Conservation (phyloP, 2,329 filamentous ascomycete species). For the Conoideocrella luteorostrata region DNA sequence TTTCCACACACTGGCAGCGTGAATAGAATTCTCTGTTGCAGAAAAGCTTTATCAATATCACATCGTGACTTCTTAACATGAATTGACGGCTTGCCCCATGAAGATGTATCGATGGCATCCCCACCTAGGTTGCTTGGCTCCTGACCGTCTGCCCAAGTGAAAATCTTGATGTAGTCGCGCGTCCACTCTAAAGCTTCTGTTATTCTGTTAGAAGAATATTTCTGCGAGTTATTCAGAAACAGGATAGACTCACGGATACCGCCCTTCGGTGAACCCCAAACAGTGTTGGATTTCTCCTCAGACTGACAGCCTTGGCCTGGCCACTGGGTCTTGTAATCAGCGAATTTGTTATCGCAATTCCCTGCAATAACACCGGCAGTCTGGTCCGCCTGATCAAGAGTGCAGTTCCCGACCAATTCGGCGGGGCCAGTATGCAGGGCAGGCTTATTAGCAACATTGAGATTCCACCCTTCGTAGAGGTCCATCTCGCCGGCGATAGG, state of each 20-base stretch:
- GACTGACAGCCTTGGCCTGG: slow-evolving; percentile 2
- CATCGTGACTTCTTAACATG: background rate
- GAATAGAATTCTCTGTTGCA: slow-evolving; percentile 1
- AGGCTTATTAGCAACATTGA: slow-evolving; percentile 43
- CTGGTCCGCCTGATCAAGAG: background rate
- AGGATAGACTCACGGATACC: slow-evolving; percentile 6
- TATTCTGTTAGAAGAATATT: background rate
- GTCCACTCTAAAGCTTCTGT: slow-evolving; percentile 32
- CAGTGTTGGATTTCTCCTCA: background rate
- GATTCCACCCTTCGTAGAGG: slow-evolving; percentile 59
- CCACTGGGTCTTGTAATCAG: background rate
- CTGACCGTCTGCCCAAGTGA: slow-evolving; percentile 23
- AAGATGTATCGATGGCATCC: background rate
- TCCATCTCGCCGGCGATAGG: slow-evolving; percentile 56
- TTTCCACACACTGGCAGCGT: slow-evolving; percentile 4
- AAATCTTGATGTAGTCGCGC: slow-evolving; percentile 28
- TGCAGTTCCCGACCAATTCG: background rate
- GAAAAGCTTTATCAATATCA: slow-evolving; percentile 1
- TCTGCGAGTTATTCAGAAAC: too few relatives aligned
- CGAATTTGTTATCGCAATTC: slow-evolving; percentile 6
- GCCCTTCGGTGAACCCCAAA: slow-evolving; percentile 4
- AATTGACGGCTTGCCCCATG: slow-evolving; percentile 4
- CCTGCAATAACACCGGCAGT: background rate
- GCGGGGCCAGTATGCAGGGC: slow-evolving; percentile 37
- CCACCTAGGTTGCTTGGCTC: slow-evolving; percentile 22